Conservation (phyloP, 441 rosid genomes). For the Biscutella auriculata region DNA sequence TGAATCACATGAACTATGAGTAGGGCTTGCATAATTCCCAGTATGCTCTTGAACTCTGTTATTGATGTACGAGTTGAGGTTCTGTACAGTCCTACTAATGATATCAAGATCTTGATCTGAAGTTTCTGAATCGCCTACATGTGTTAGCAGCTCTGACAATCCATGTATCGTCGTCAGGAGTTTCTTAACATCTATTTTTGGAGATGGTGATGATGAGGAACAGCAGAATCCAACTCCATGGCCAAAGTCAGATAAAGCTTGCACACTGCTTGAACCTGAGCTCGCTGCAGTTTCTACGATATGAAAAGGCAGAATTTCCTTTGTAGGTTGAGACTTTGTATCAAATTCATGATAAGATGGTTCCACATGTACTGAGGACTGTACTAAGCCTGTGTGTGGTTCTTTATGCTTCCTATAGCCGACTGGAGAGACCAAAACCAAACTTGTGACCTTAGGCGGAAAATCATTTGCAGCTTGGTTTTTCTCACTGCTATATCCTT, state of each 20-base stretch:
- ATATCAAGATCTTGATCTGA: conserved; percentile 29
- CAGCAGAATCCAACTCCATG: conserved; percentile 1
- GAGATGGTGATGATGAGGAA: conserved; percentile 20
- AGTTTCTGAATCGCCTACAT: conserved; percentile 26
- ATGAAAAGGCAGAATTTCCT: too few species aligned
- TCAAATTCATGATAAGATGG: too few species aligned
- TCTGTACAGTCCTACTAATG: conserved; percentile 26
- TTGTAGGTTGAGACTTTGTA: too few species aligned
- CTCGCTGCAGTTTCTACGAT: neutral
- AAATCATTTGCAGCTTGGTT: conserved; percentile 13
- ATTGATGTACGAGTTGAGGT: conserved; percentile 27
- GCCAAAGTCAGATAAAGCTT: conserved; percentile 18
- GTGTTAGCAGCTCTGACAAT: conserved; percentile 36
- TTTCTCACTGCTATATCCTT: conserved; percentile 6
- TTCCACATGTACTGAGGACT: neutral
- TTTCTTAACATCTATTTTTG: conserved; percentile 27
- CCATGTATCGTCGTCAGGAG: conserved; percentile 32
- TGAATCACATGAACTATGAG: conserved; percentile 2
- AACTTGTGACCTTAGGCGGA: neutral
- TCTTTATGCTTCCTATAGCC: conserved; percentile 7
- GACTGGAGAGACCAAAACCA: conserved; percentile 6
- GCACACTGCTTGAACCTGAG: conserved; percentile 14
- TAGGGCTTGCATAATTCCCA: conserved; percentile 7
- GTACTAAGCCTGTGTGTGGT: neutral
- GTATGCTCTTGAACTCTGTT: conserved; percentile 14